phyloP scores from a whole-genome alignment of 2,329 filamentous ascomycete species.

The Escovopsis sp. region DNA sequence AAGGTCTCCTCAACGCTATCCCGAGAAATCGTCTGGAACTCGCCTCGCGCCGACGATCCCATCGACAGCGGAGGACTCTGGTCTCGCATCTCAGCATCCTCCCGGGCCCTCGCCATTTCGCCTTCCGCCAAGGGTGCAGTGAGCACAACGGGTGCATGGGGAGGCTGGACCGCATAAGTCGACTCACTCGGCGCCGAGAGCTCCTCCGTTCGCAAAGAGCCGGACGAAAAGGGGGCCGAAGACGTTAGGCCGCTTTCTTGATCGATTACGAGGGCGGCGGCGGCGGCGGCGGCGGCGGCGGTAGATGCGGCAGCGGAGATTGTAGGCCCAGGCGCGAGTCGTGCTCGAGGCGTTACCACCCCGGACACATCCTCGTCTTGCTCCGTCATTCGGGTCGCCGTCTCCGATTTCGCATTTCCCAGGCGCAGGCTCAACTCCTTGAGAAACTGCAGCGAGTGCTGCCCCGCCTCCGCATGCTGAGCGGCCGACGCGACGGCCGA shows the following conservation, averaged over 20 bases:
- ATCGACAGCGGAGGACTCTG: too few species aligned
- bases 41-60: too few species aligned
- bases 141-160: conserved; percentile 20
- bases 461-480: neutral
- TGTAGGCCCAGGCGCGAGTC: conserved; percentile 17
- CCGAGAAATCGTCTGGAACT: too few species aligned
- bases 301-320: conserved; percentile 7
- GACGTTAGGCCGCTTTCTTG: conserved; percentile 1
- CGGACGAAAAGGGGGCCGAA: neutral
- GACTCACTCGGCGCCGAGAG: conserved; percentile 22
- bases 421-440: conserved; percentile 19
- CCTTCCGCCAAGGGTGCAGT: conserved; percentile 14
- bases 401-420: conserved; percentile 20
- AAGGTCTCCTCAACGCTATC: too few species aligned
- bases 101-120: conserved; percentile 14
- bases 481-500: conserved; percentile 1
- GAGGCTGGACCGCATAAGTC: conserved; percentile 27
- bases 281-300: too few species aligned
- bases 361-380: conserved; percentile 46
- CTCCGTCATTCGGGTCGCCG: conserved; percentile 16
- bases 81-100: conserved; percentile 7
- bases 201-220: conserved; percentile 15
- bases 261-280: too few species aligned
- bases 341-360: conserved; percentile 54
- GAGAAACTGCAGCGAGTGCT: neutral